A percentile compares a stretch with the other conserved stretches of the same genome.
phyloP scores from a whole-genome alignment of 331 rosid species.

The Malus hybrid region DNA sequence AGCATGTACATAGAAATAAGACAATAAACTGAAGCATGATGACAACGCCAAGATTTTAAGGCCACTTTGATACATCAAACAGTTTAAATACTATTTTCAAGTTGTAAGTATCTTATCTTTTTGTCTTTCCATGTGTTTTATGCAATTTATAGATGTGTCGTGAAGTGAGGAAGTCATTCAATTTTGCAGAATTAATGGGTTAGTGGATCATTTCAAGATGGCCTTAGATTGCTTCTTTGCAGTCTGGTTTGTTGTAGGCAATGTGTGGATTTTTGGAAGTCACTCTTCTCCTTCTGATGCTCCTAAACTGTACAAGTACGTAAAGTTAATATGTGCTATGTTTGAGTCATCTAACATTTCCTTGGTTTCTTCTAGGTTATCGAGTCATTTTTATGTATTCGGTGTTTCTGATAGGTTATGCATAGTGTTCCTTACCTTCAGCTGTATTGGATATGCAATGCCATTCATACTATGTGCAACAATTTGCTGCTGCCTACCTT shows the following conservation, averaged over 20 bases:
- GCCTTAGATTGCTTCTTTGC: constrained; percentile 80
- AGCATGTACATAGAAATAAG: background rate
- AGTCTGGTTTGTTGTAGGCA: constrained; percentile 91
- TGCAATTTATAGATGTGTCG: background rate
- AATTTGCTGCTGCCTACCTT: constrained; percentile 76
- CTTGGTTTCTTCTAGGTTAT: background rate
- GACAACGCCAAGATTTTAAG: background rate
- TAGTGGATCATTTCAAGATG: constrained; percentile 78
- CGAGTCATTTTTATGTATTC: constrained; percentile 5
- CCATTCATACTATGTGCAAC: constrained; percentile 78
- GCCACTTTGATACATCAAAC: background rate
- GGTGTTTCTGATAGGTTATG: constrained; percentile 46
- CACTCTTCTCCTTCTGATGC: constrained; percentile 71
- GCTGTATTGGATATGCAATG: constrained; percentile 80
- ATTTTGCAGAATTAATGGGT: constrained; percentile 51
- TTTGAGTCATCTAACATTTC: background rate
- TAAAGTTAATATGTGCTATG: background rate
- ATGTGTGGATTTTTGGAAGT: constrained; percentile 81
- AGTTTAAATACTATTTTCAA: background rate
- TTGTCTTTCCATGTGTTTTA: background rate
- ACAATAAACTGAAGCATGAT: background rate
- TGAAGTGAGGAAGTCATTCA: constrained; percentile 10
- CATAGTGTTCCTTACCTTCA: constrained; percentile 76
- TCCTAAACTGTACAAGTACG: constrained; percentile 70
- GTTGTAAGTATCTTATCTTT: background rate